Base-by-base conservation (phyloP, 495 filamentous ascomycete genomes). In the Talaromyces stipitatus region DNA sequence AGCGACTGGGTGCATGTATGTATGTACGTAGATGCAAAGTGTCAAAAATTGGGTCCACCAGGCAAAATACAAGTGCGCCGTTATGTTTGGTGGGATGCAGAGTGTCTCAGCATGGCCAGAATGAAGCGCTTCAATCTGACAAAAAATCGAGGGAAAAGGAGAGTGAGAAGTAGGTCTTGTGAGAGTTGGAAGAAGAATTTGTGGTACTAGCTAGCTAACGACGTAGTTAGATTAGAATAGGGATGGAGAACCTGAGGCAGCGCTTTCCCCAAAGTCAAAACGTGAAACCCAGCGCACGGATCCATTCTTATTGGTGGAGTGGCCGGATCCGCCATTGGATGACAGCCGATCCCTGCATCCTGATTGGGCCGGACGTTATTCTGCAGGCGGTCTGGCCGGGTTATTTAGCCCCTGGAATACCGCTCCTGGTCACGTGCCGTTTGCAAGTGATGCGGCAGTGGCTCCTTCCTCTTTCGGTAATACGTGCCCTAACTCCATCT, bases 361-460 rank as follows among this genome's bases (percentile, higher is more conserved):
- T 51, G 48, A 51, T 51, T 51, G 48, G 48, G 14, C 27, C 48
- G 48, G 48, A 20, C 24, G 7, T 51, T 51, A 11, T 7, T 51
- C n/a, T 38, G 33, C 33, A 38, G 33, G 14, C 7, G 33, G 3
- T 38, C 33, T 38, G 16, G 36, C 36, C 36, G 18, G 8, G 11
- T 14, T 16, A 20, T n/a, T n/a, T n/a, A 41, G 36, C 36, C 36
- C 48, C 48, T 51, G 24, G 23, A 27, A 50, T 12, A 24, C 27
- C 18, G 24, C 27, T 51, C 24, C 14, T n/a, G 24, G 24, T 48
- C 45, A 48, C 24, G 45, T 48, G 20, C 20, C 22, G 1, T 33
- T 4, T 27, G 24, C 20, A 12, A 24, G 24, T 48, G 20, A 24
- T 46, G 12, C 18, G 18, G 4, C 18, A 1, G 43, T 36, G 22